Base-by-base conservation (phyloP, 495 filamentous ascomycete genomes). In the Bryoglossum gracile region DNA sequence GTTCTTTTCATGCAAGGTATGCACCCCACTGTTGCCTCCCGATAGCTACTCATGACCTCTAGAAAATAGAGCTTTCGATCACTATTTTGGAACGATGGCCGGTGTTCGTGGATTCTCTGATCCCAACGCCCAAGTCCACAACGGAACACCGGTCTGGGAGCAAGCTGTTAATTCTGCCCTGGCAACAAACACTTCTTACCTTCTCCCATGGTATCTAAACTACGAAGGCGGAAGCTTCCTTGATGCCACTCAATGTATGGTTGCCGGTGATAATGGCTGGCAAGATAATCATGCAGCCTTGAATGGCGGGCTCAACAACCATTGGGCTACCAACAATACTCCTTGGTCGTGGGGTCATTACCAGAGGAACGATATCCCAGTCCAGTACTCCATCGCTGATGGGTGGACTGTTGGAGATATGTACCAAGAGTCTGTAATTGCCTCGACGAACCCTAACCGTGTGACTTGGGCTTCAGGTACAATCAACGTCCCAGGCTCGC, bases 1-100 rank as follows among this genome's bases (percentile, higher is more conserved):
- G 68, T 78, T 4, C 68, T 78, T 23, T 78, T 78, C 62, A 78
- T 78, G 75, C 75, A 78, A 56, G 75, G 75, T 59, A 73, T 72
- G 14, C n/a, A 9, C 35, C 11, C 25, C 9, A 17, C 17, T 11
- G 6, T 11, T 2, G n/a, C 10, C 6, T 16, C 28, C 11, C 3
- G 18, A 5, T 33, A 18, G 11, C 5, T 16, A 25, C 11, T 34
- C 16, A 56, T 26, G 26, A 35, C 18, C 4, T 13, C 9, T 24
- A 62, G 57, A 55, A 47, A 58, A 56, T 41, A 32, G 59, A 28
- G 57, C 56, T 8, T 62, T 62, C 32, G 60, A 62, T 25, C 60
- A 75, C 61, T 76, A 78, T 55, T 76, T 75, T 44, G 74, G 74
- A 5, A 71, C 73, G 0, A 76, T 79, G 74, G 66, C 74, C 8